Evolutionary conservation across 1,284 basidiomycete species (phyloP).

Genomic region (Cerioporus squamosus): DNA sequence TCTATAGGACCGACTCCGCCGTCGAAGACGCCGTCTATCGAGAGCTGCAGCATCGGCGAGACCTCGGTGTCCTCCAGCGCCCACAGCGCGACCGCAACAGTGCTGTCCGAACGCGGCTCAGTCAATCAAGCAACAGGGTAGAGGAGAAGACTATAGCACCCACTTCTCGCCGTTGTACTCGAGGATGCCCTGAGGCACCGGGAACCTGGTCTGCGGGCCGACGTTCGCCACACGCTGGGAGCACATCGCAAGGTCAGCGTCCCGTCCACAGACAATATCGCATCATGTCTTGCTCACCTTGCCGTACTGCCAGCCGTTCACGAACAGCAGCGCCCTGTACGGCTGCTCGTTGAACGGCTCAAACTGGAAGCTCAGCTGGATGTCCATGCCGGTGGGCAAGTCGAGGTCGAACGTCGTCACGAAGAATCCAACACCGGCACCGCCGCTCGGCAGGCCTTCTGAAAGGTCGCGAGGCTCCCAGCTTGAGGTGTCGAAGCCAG

Average conservation of each 20-base stretch:
- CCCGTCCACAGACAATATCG: neutral
- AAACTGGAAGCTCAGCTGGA: constrained; percentile 72
- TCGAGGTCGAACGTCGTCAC: constrained; percentile 70
- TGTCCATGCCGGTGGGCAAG: constrained; percentile 61
- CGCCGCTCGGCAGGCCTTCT: constrained; percentile 57
- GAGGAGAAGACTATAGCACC: constrained; percentile 28
- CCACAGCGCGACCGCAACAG: constrained; percentile 76
- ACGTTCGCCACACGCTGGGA: constrained; percentile 35
- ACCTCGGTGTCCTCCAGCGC: constrained; percentile 55
- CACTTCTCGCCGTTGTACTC: constrained; percentile 75
- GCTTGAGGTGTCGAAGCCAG: constrained; percentile 59
- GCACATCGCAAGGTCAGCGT: neutral
- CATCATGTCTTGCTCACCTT: constrained; percentile 53
- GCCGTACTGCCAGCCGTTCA: constrained; percentile 88
- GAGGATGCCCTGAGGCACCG: constrained; percentile 74
- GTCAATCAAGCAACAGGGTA: neutral
- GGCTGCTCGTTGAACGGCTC: constrained; percentile 43
- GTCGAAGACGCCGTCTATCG: constrained; percentile 61
- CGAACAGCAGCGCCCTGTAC: constrained; percentile 74
- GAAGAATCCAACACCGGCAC: constrained; percentile 81
- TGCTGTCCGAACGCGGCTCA: constrained; percentile 45
- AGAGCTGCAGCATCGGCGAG: constrained; percentile 56
- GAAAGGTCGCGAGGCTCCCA: constrained; percentile 62
- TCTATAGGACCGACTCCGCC: constrained; percentile 65
- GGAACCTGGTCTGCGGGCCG: constrained; percentile 76